Conservation (phyloP, 139 green algal genomes). For the Coccomyxa sp. region DNA sequence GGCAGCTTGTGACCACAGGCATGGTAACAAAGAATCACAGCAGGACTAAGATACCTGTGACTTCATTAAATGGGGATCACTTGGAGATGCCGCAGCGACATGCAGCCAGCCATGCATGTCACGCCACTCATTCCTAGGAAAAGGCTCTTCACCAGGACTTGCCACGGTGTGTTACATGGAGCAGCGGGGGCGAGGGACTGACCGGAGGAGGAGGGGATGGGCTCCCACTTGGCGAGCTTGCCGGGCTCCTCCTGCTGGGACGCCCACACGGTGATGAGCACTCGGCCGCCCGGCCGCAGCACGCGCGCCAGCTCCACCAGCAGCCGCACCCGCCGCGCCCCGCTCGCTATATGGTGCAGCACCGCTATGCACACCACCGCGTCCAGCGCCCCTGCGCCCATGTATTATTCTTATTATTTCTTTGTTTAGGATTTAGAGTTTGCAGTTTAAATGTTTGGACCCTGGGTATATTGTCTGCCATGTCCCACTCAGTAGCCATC, state of each 20-base stretch:
- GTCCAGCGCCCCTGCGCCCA: conserved; percentile 37
- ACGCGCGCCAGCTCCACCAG: conserved; percentile 73
- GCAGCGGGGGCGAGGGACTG: no score
- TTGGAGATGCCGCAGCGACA: no score
- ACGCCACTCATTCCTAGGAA: background rate
- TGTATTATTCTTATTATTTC: no score
- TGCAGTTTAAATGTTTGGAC: no score
- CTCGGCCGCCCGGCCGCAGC: conserved; percentile 61
- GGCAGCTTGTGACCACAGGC: no score
- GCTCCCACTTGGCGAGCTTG: conserved; percentile 82
- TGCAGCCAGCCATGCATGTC: no score
- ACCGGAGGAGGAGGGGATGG: background rate
- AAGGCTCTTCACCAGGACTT: background rate
- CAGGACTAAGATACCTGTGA: background rate
- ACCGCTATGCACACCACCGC: conserved; percentile 95
- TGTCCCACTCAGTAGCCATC: no score
- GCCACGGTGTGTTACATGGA: no score
- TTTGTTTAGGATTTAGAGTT: no score
- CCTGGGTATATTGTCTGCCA: no score
- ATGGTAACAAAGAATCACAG: background rate
- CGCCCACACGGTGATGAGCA: conserved; percentile 89
- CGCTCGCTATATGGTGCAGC: conserved; percentile 83
- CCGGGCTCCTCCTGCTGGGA: conserved; percentile 80
- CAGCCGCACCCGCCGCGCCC: conserved; percentile 49
- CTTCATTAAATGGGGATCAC: no score